Base-by-base conservation (phyloP, 169 alveolate genomes). In the Plasmodium ovale region DNA sequence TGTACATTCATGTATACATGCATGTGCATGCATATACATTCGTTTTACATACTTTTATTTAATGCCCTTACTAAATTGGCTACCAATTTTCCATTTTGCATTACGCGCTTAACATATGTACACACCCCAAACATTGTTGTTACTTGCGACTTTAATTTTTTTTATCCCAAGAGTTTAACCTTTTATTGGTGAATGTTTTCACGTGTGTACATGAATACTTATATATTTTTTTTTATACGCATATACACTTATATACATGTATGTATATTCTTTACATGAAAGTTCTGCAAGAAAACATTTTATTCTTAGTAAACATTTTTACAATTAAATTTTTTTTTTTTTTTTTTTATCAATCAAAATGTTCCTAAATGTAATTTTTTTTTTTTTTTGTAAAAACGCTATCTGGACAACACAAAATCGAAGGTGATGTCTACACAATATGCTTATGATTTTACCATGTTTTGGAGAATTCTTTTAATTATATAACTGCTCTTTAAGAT, bases 61-160 rank as follows among this genome's bases (percentile, higher is more conserved):
- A 53, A 25, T 59, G 69, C n/a, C n/a, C 6, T 23, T 14, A 59
- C 9, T 59, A n/a, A n/a, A n/a, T n/a, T n/a, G 44, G 4, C 21
- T 59, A 59, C 2, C 4, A 59, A 1, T 59, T 65, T 37, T 65
- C 59, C 29, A 37, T 59, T 19, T 65, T 37, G 25, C 35, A 42
- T 42, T 35, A 65, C 39, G 9, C n/a, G 14, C 9, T 68, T 33
- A 49, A 70, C 85, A 37, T 14, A 72, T 29, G 53, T 72, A 72
- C 87, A 62, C 72, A 56, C 71, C 37, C 10, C 35, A 56, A 56
- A 72, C 19, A 21, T 37, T 56, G 51, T 21, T 16, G n/a, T 72
- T 72, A 9, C 42, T 42, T 59, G n/a, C n/a, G n/a, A n/a, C n/a
- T n/a, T n/a, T n/a, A n/a, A n/a, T n/a, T n/a, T n/a, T n/a, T n/a